Percentiles rank a stretch among this genome's conserved stretches.
Evolutionary conservation across 2,329 filamentous ascomycete species (phyloP).

Genomic region (Aspergillus fructus): DNA sequence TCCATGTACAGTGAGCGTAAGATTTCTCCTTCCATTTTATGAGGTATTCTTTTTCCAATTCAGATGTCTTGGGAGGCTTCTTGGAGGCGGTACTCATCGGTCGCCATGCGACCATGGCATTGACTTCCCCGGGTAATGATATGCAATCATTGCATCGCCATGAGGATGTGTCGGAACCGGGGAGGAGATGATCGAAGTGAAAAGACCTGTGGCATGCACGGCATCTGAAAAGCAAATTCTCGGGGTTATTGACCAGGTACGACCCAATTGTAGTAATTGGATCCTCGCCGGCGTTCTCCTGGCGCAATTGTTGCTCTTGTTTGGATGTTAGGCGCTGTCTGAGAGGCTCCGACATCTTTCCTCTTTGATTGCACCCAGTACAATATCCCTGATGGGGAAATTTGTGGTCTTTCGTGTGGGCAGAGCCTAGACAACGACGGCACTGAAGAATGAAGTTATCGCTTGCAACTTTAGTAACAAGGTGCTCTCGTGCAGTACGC

Average conservation of each 20-base stretch:
- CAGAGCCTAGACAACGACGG: constrained; percentile 72
- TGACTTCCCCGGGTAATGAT: constrained; percentile 65
- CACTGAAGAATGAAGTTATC: constrained; percentile 87
- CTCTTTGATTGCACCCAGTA: constrained; percentile 65
- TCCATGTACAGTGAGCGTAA: constrained; percentile 82
- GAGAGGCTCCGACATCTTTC: constrained; percentile 72
- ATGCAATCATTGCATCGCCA: constrained; percentile 82
- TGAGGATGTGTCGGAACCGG: constrained; percentile 22
- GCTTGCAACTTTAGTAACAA: constrained; percentile 79
- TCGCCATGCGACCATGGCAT: constrained; percentile 84
- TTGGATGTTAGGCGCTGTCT: constrained; percentile 68
- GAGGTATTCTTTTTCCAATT: constrained; percentile 87
- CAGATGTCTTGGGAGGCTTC: constrained; percentile 32
- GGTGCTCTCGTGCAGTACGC: constrained; percentile 73
- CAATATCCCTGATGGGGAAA: constrained; percentile 73
- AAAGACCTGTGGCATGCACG: constrained; percentile 71
- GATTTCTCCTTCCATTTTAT: constrained; percentile 82
- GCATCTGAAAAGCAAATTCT: constrained; percentile 83
- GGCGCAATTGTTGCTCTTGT: constrained; percentile 79
- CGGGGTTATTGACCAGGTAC: constrained; percentile 68
- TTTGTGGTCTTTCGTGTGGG: constrained; percentile 65
- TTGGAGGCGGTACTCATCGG: constrained; percentile 62
- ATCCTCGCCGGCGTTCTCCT: constrained; percentile 76
- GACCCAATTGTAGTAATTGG: constrained; percentile 66
- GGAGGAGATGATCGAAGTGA: constrained; percentile 80